Percentiles rank a stretch among this genome's conserved stretches.
phyloP scores from a whole-genome alignment of 768 basidiomycete genomes.

The Gelatoporia subvermispora region DNA sequence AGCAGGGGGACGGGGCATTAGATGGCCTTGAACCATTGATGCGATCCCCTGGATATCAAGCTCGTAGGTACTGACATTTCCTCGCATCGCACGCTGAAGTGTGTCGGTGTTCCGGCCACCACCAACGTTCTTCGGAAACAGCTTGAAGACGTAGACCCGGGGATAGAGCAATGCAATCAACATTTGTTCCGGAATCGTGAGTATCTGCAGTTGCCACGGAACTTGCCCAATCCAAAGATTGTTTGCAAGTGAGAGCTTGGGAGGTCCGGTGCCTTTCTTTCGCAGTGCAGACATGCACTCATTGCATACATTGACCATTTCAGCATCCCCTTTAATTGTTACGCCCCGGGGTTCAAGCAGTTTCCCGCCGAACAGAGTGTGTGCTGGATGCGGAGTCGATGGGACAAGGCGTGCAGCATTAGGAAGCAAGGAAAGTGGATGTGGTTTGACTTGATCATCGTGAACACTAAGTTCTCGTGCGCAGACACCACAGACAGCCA shows the following conservation, averaged over 20 bases:
- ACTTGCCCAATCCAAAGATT: conserved; percentile 34
- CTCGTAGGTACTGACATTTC: conserved; percentile 31
- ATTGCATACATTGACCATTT: neutral
- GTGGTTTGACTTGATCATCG: neutral
- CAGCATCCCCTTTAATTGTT: neutral
- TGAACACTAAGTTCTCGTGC: neutral
- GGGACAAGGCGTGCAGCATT: neutral
- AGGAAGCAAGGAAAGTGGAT: neutral
- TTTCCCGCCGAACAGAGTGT: neutral
- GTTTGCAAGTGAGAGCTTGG: conserved; percentile 25
- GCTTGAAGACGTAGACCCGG: conserved; percentile 30
- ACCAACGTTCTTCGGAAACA: conserved; percentile 22
- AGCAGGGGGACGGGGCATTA: conserved; percentile 25
- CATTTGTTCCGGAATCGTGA: conserved; percentile 35
- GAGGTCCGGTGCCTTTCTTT: neutral
- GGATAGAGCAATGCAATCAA: conserved; percentile 30
- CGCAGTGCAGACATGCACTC: neutral
- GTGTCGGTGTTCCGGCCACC: neutral
- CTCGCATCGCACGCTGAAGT: conserved; percentile 24
- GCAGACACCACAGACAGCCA: neutral
- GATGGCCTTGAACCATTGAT: conserved; percentile 28
- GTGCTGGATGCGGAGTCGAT: neutral
- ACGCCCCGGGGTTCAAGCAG: neutral
- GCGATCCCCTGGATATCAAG: conserved; percentile 23
- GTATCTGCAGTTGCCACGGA: conserved; percentile 22